Evolutionary conservation across 768 basidiomycete species (phyloP), one percentile per base, ranked within the genome.

Genomic region (Termitomyces sp.): DNA sequence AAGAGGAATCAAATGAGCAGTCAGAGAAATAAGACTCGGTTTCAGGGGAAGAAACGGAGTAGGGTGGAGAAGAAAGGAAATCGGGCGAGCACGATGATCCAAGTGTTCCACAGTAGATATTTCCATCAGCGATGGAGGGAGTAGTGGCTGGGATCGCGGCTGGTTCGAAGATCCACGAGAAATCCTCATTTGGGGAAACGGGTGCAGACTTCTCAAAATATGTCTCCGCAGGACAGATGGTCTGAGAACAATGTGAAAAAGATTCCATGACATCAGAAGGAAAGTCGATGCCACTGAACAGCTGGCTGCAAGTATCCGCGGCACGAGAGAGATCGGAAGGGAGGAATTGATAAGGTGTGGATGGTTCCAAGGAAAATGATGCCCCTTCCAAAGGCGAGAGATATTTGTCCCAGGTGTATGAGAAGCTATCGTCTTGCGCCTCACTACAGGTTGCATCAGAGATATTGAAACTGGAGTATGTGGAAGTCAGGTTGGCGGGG

Each of bases 321-420:
- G 41, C 41, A 19, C 42, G 11, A 21, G 42, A 55, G 38, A 44
- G 32, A 14, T 4, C 24, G 7, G 51, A 15, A 41, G 41, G 41
- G 28, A 21, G 14, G 10, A 38, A 49, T 34, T 40, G 35, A n/a
- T 24, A 12, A 2, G 38, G 14, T 40, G 42, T 26, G 44, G 21
- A 55, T 32, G 43, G 14, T 32, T 45, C 40, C 19, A 17, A 11
- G 17, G 35, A 19, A 5, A 40, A 19, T 17, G 17, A 41, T 12
- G 19, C 2, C 19, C 28, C 46, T 30, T 54, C 57, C 17, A 3
- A 12, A 17, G 42, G n/a, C 26, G 43, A 34, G 22, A 40, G 47
- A 43, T 11, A 28, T 47, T 54, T 51, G 26, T 55, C 54, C 58
- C 58, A 54, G 15, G 53, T 45, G 19, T 44, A 52, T n/a, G 45